Conservation (phyloP, 805 yeast genomes). For the Lachancea fermentati region DNA sequence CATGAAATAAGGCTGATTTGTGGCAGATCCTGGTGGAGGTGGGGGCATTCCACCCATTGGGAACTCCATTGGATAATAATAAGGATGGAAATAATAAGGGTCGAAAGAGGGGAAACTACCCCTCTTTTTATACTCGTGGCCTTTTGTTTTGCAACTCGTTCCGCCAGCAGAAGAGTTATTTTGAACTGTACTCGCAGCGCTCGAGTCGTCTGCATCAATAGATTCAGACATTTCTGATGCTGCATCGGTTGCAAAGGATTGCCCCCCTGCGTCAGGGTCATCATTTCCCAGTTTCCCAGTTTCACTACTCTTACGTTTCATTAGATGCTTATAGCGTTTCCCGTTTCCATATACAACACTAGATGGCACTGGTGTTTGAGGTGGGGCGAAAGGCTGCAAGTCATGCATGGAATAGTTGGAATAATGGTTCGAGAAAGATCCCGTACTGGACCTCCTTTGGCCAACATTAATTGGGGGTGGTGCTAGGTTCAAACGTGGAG, state of each 20-base stretch:
- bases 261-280: not conserved
- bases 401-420: constrained; percentile 6
- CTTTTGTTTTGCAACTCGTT: constrained; percentile 15
- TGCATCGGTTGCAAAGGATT: constrained; percentile 14
- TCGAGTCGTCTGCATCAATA: constrained; percentile 15
- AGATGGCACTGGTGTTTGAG: not conserved
- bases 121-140: constrained; percentile 6
- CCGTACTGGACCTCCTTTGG: constrained; percentile 36
- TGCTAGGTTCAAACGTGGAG: constrained; percentile 50
- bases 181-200: constrained; percentile 17
- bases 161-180: constrained; percentile 29
- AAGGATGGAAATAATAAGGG: constrained; percentile 18
- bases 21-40: constrained; percentile 14
- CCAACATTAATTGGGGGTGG: constrained; percentile 76
- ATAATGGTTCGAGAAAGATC: constrained; percentile 17
- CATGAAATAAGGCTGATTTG: constrained; percentile 28
- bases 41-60: constrained; percentile 16
- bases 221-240: constrained; percentile 24
- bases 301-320: constrained; percentile 4
- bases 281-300: constrained; percentile 1
- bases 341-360: not conserved
- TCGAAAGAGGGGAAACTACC: constrained; percentile 8
- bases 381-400: constrained; percentile 5
- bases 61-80: constrained; percentile 29
- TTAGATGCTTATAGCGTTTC: not conserved